Conservation (phyloP, 345 rosid species). For the Reutealis trisperma region DNA sequence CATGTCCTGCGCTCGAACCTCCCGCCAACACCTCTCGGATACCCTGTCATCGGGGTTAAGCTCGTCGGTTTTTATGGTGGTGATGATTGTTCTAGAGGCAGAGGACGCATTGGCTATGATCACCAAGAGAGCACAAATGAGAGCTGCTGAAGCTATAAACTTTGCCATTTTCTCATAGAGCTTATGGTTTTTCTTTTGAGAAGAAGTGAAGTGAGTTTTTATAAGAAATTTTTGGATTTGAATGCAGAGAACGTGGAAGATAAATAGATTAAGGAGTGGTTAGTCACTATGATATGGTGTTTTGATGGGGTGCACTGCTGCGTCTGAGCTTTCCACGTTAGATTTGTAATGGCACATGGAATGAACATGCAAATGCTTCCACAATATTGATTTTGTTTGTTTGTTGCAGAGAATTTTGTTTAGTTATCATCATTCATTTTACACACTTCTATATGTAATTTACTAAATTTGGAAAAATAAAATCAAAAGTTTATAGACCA, state of each 20-base stretch:
- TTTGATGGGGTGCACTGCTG: background rate
- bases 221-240: background rate
- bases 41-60: background rate
- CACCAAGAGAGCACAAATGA: background rate
- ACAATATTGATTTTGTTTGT: too few species aligned
- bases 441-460: too few species aligned
- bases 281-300: background rate
- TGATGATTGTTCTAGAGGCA: background rate
- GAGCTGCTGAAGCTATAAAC: too few species aligned
- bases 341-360: too few species aligned
- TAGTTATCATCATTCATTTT: too few species aligned
- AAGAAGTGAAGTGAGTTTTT: background rate
- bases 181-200: too few species aligned
- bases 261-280: background rate
- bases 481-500: too few species aligned
- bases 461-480: too few species aligned
- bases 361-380: background rate
- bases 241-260: conserved; percentile 7
- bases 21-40: background rate
- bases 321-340: too few species aligned
- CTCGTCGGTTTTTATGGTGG: background rate
- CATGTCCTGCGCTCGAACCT: background rate
- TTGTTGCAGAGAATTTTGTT: too few species aligned
- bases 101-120: background rate
- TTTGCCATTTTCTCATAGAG: too few species aligned